Percentiles rank a stretch among this genome's conserved stretches.
Conservation (phyloP, 2,329 filamentous ascomycete species). For the Penicillium rolfsii region DNA sequence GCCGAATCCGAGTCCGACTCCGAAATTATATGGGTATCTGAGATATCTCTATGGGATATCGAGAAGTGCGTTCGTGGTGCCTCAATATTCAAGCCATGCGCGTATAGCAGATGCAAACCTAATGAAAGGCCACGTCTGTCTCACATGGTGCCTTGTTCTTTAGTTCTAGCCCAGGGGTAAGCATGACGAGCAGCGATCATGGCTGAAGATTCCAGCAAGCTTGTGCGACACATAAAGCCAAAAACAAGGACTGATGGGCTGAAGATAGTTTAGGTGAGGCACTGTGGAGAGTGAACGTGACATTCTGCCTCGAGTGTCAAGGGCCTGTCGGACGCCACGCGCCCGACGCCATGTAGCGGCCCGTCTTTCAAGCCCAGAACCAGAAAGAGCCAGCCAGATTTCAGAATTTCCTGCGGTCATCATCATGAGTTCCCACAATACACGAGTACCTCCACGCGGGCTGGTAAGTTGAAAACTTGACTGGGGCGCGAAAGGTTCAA, state of each 20-base stretch:
- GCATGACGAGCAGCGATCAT: background rate
- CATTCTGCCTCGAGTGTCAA: background rate
- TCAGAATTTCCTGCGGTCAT: background rate
- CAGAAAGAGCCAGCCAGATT: background rate
- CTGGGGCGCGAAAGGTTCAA: no score
- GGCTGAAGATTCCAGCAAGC: background rate
- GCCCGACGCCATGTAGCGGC: background rate
- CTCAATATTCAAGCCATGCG: background rate
- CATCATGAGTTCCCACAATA: background rate
- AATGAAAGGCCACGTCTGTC: background rate
- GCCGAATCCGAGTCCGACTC: slow-evolving; percentile 24
- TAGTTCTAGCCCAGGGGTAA: background rate
- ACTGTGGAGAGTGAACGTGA: background rate
- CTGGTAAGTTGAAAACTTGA: no score
- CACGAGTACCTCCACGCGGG: background rate
- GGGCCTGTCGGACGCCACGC: background rate
- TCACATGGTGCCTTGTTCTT: background rate
- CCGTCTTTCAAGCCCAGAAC: background rate
- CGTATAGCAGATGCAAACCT: background rate
- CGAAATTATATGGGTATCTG: background rate
- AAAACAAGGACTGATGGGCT: background rate
- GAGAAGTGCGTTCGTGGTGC: background rate
- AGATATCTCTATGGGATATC: background rate
- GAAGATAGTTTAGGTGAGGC: background rate
- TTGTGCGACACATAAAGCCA: background rate